phyloP scores from a whole-genome alignment of 2,329 filamentous ascomycete genomes.

The Phaeosphaeria sp. region DNA sequence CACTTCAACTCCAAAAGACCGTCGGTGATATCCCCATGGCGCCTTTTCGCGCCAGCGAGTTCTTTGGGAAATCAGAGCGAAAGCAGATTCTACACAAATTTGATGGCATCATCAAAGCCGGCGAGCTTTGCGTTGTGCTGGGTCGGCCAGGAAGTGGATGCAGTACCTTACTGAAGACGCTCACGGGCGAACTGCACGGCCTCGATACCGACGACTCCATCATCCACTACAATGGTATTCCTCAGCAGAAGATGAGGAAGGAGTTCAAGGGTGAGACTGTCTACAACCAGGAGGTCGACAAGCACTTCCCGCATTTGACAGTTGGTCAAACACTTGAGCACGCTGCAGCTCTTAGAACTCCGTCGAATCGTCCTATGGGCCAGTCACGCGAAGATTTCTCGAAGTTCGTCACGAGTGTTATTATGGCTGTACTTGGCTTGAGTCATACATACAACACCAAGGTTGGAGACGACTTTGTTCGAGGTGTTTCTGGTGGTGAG shows the following conservation, averaged over 20 bases:
- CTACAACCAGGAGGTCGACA: conserved; percentile 57
- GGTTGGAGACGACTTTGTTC: conserved; percentile 65
- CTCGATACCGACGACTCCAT: conserved; percentile 60
- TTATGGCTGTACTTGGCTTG: conserved; percentile 62
- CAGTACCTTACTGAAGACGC: conserved; percentile 67
- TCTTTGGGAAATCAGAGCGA: conserved; percentile 54
- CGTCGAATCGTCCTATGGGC: conserved; percentile 48
- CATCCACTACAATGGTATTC: conserved; percentile 67
- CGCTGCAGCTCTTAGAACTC: conserved; percentile 60
- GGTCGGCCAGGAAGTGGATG: conserved; percentile 64
- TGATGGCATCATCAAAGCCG: conserved; percentile 59
- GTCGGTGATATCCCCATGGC: conserved; percentile 65
- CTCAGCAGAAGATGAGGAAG: conserved; percentile 52
- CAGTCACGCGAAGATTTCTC: conserved; percentile 53
- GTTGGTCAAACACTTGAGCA: conserved; percentile 65
- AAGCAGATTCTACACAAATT: conserved; percentile 64
- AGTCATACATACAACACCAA: conserved; percentile 63
- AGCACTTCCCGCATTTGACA: conserved; percentile 64
- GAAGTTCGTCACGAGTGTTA: conserved; percentile 56
- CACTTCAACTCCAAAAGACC: conserved; percentile 72
- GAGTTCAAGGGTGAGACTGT: conserved; percentile 56
- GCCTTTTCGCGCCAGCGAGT: conserved; percentile 64
- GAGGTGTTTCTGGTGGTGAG: conserved; percentile 68
- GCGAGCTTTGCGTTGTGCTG: conserved; percentile 57
- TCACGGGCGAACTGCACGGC: conserved; percentile 66